phyloP scores from a whole-genome alignment of 2,329 filamentous ascomycete genomes.

The Phialophora verrucosa region DNA sequence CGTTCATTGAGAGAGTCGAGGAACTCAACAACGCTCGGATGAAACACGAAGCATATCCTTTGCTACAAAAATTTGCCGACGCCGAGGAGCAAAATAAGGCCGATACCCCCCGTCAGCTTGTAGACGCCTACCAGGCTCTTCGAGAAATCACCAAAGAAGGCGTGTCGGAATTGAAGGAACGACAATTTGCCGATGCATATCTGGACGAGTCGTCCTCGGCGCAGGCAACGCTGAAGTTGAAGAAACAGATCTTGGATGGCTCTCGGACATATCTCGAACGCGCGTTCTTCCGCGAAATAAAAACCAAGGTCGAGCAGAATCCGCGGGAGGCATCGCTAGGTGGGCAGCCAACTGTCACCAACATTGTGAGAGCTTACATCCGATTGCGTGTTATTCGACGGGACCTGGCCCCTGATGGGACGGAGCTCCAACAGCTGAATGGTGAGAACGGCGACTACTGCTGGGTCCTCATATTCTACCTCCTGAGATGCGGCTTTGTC shows the following conservation, averaged over 20 bases:
- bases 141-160: slow-evolving; percentile 79
- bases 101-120: slow-evolving; percentile 73
- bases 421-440: slow-evolving; percentile 74
- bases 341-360: slow-evolving; percentile 83
- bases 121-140: slow-evolving; percentile 82
- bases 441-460: slow-evolving; percentile 73
- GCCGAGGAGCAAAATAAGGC: slow-evolving; percentile 74
- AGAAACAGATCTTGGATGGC: slow-evolving; percentile 79
- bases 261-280: slow-evolving; percentile 81
- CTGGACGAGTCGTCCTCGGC: slow-evolving; percentile 75
- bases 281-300: slow-evolving; percentile 78
- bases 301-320: slow-evolving; percentile 77
- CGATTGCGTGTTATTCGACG: slow-evolving; percentile 78
- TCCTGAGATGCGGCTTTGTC: slow-evolving; percentile 82
- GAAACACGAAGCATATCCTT: slow-evolving; percentile 69
- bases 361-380: slow-evolving; percentile 92
- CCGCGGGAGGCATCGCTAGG: slow-evolving; percentile 88
- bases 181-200: slow-evolving; percentile 77
- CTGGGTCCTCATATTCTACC: slow-evolving; percentile 93
- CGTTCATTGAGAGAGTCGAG: slow-evolving; percentile 79
- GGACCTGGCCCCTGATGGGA: slow-evolving; percentile 80
- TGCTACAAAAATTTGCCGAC: slow-evolving; percentile 76
- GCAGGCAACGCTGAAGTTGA: slow-evolving; percentile 67
- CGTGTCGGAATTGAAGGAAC: slow-evolving; percentile 71
- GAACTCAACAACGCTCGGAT: slow-evolving; percentile 76